phyloP scores from a whole-genome alignment of 2,329 filamentous ascomycete species.

The Beauveria australis region DNA sequence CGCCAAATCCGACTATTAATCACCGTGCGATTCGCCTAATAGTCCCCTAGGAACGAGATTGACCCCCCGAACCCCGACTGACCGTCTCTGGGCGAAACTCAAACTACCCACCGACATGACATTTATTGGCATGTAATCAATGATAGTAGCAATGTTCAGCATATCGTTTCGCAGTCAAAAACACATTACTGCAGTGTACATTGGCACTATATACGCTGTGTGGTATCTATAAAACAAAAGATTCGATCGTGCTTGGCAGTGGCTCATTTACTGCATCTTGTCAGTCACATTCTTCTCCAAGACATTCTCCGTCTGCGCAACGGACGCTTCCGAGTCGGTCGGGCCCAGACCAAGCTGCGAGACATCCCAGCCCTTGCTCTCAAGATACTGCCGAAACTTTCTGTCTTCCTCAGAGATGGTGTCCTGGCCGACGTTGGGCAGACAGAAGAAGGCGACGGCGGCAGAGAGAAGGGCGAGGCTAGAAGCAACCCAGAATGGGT shows the following conservation, averaged over 20 bases:
- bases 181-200: background rate
- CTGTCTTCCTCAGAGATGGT: conserved; percentile 73
- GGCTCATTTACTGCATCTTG: background rate
- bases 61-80: too few species aligned
- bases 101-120: background rate
- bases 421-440: conserved; percentile 77
- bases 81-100: too few species aligned
- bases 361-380: conserved; percentile 69
- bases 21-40: too few species aligned
- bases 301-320: background rate
- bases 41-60: too few species aligned
- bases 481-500: conserved; percentile 83
- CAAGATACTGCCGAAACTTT: conserved; percentile 66
- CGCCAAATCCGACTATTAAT: too few species aligned
- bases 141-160: background rate
- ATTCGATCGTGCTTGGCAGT: background rate
- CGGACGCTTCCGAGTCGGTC: conserved; percentile 14
- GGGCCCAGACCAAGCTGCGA: conserved; percentile 39
- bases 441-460: conserved; percentile 44
- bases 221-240: background rate
- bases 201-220: background rate
- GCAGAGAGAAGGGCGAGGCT: conserved; percentile 70
- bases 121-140: background rate
- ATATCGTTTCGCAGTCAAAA: background rate
- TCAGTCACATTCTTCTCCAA: background rate